Evolutionary conservation across 805 yeast genomes (phyloP), one percentile per base, ranked within the genome.

Genomic region (Metschnikowia shivogae): DNA sequence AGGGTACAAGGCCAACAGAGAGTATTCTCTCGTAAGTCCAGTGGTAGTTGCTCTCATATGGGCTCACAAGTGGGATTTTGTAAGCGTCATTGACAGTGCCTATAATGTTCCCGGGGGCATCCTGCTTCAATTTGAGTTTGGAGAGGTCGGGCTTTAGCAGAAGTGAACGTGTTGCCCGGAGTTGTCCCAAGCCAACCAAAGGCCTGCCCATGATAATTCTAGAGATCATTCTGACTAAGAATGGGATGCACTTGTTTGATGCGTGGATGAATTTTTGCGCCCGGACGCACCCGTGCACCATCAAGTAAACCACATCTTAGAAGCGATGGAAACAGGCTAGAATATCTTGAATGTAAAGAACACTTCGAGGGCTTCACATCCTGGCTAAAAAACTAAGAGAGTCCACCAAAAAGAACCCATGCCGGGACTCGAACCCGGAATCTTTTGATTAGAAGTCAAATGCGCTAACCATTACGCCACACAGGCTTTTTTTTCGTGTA

Each of bases 61-160:
- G 78, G 58, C 78, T 73, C 5, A 82, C 63, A 34, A 73, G 65
- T 33, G 97, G 97, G 12, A 80, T 70, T 29, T 71, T 68, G 58
- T 76, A 85, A 12, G 98, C 89, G 50, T 93, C 98, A 65, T 92
- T 93, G 39, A 90, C 96, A 6, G 90, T 81, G n/a, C 97, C 98
- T 38, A 83, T 83, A 46, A 92, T 83, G 63, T 85, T 76, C 32
- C 97, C 98, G 36, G 97, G 87, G 30, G 95, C 92, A 67, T 87
- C 95, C 46, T 84, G 83, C 48, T 81, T 78, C 38, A 76, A 72
- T 53, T 80, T 81, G 42, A 60, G 65, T 45, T 63, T 67, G 36
- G 67, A 80, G 55, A 65, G 78, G 68, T 63, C 76, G 65, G 76
- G 76, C 43, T 62, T 67, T 42, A 61, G 53, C 46, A 58, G 57